Base-by-base conservation (phyloP, 768 basidiomycete genomes). In the Suillus luteus region DNA sequence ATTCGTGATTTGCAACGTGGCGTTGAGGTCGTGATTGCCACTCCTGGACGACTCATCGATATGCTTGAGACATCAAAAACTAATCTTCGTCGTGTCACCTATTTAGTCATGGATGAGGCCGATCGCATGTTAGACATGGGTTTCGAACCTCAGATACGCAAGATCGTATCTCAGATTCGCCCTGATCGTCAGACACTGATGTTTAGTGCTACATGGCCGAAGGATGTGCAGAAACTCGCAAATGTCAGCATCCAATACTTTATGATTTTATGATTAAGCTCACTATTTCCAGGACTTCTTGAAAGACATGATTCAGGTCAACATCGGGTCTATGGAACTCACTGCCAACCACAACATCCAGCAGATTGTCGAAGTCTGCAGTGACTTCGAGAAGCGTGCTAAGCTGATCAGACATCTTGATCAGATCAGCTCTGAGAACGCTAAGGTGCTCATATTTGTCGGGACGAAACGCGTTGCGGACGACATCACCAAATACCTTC, bases 61-160 rank as follows among this genome's bases (percentile, higher is more conserved):
- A 99, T 99, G 97, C 86, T 99, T 33, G 97, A 99, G 81, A 87
- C 86, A 1, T 89, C 92, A 73, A 97, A 97, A 80, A 99, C 96
- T 24, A 99, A 99, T 77, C 85, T 99, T 60, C 92, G 92, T 63
- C 90, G 97, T 48, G 84, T 99, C 62, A 99, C 97, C 24, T 99
- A 99, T 78, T 85, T 99, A 46, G 97, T 99, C 73, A 93, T 99
- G 89, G 97, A 99, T 73, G 97, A 99, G 78, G 97, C 97, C 52
- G 97, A 99, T 81, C 93, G 97, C 73, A 99, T 99, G 97, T 85
- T 99, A 67, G 97, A 99, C 82, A 99, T 99, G 97, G 97, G 97
- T 83, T 99, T 99, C 81, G 97, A 99, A 80, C 97, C 97, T 60
- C 97, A 99, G 77, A 99, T 99, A 74, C 86, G 96, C 74, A 99